Base-by-base conservation (phyloP, 495 filamentous ascomycete genomes). In the Hypoxylon subgilvum region DNA sequence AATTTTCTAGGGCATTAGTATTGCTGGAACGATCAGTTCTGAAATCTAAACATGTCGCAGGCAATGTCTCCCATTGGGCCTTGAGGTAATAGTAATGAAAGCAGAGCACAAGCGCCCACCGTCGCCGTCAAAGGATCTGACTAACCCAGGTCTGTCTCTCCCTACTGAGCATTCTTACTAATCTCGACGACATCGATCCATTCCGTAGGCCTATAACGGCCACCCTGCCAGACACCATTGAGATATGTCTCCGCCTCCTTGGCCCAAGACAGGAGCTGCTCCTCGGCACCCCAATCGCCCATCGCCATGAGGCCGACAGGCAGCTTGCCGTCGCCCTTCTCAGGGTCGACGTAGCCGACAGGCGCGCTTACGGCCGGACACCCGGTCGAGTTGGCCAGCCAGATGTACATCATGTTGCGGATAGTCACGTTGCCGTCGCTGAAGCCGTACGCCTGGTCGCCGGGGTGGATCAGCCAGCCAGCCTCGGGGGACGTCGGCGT, bases 281-380 rank as follows among this genome's bases (percentile, higher is more conserved):
- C 91, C 70, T 97, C 93, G 9, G 70, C 76, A 0, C 91, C 91
- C 93, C 93, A 96, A 72, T 96, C 89, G 0, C 81, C 85, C 84
- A 93, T 89, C 2, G 85, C 93, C 89, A 92, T 93, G 49, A 96
- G 51, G n/a, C 91, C 91, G 18, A 96, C 78, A 0, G 93, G 92
- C 25, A 82, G 27, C 36, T 67, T 69, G 1, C 76, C 78, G 57
- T 71, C 65, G 6, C 75, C 77, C 35, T 71, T 65, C 41, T 77
- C 57, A 40, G 83, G 78, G 13, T 79, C 72, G 7, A 73, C 81
- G 73, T 90, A 94, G 0, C 91, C 93, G 1, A 86, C 88, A 0
- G 93, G 93, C 36, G 85, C 81, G 36, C 65, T 86, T n/a, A 96
- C 84, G 6, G 88, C 83, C 0, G 93, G 93, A 57, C 86, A 87